phyloP scores from a whole-genome alignment of 257 asterid genomes.

The Solanum lignicaule region DNA sequence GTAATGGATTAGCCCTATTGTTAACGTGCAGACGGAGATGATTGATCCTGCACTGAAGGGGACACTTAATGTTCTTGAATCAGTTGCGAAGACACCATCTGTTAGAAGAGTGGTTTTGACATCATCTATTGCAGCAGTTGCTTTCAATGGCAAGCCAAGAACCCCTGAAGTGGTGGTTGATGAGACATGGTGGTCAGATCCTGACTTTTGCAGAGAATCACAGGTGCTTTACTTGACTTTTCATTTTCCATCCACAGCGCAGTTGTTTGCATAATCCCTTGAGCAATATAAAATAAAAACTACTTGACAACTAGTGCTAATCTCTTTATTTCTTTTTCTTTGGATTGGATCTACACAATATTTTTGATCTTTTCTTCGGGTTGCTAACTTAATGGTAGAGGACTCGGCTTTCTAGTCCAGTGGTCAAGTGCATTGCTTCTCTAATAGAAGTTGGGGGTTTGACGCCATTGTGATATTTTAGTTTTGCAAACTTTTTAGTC shows the following conservation, averaged over 20 bases:
- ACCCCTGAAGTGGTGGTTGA: constrained; percentile 64
- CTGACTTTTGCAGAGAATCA: constrained; percentile 42
- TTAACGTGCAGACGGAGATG: constrained; percentile 39
- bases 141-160: constrained; percentile 44
- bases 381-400: not conserved
- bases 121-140: constrained; percentile 71
- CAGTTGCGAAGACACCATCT: constrained; percentile 59
- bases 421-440: not conserved
- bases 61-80: constrained; percentile 65
- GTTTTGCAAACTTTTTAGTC: not conserved
- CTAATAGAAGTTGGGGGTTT: not conserved
- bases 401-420: not conserved
- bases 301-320: not conserved
- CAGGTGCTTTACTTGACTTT: constrained; percentile 18
- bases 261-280: not conserved
- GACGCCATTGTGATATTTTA: not conserved
- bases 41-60: constrained; percentile 83
- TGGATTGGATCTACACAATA: not conserved
- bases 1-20: not conserved
- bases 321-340: not conserved
- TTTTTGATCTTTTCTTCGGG: not conserved
- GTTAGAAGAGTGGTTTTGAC: constrained; percentile 61
- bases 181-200: constrained; percentile 62
- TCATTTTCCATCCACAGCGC: not conserved
- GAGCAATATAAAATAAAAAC: not conserved